Evolutionary conservation across 2,329 filamentous ascomycete species (phyloP), one percentile per base, ranked within the genome.

Genomic region (Cladophialophora psammophila): DNA sequence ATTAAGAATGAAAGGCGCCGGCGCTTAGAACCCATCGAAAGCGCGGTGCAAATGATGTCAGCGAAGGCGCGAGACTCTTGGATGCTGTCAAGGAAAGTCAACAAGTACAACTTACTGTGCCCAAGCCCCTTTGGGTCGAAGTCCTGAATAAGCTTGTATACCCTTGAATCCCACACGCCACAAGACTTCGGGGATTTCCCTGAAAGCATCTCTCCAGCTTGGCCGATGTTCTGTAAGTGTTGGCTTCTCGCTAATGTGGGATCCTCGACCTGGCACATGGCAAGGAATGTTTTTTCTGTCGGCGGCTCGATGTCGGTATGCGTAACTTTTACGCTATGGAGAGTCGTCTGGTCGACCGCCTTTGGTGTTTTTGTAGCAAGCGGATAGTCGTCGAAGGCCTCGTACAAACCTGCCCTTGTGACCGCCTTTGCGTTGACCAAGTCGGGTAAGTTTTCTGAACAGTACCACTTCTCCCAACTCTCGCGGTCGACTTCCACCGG

Each of bases 241-340:
- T 48, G 12, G 18, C 34, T 13, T 15, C 32, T 45, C n/a, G 48
- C 20, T 31, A 35, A 34, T 7, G 31, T 34, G 7, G 42, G 38
- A 34, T 45, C 38, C 15, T 62, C 60, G 48, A 53, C 15, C 38
- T 62, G 60, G 12, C 34, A 62, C 60, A 62, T 62, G 2, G 48
- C 20, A 13, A 62, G 60, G 38, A 48, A 62, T 9, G 42, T 38
- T 48, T 62, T 62, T 15, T 62, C 60, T 13, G 32, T 62, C 20
- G 60, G 60, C 12, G 60, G 60, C 34, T 62, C 60, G 26, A 62
- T 20, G 40, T 62, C 35, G 45, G 42, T 53, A 26, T 62, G 60
- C 35, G 60, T 38, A 10, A 62, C 32, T 10, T 53, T 38, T 2
- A 54, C 60, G 32, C 32, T 38, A 9, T 62, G 60, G 10, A 62